Evolutionary conservation across 768 basidiomycete genomes (phyloP).

Genomic region (Lentinula sp.): DNA sequence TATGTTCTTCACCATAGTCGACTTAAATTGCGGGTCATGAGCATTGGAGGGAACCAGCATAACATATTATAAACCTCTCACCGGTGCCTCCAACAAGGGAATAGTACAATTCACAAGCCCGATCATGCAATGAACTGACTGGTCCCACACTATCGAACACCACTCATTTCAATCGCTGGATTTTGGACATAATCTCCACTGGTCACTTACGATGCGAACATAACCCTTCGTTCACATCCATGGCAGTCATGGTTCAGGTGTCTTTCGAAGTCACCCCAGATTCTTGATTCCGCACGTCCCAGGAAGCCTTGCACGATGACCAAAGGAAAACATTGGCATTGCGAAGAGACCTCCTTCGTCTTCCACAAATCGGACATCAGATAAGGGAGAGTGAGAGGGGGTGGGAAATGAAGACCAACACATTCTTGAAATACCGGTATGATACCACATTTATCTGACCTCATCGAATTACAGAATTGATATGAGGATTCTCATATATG

Average conservation of each 20-base stretch:
- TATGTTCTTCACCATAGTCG: constrained; percentile 41
- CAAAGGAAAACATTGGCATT: constrained; percentile 21
- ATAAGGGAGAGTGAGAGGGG: neutral
- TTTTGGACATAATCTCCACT: neutral
- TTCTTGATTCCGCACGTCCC: constrained; percentile 24
- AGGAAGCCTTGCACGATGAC: constrained; percentile 47
- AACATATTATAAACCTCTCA: constrained; percentile 8
- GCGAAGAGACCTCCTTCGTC: neutral
- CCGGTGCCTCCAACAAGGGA: constrained; percentile 38
- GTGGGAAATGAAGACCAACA: neutral
- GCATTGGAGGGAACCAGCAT: neutral
- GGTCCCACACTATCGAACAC: constrained; percentile 33
- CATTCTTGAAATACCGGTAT: no score
- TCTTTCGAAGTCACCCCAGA: constrained; percentile 34
- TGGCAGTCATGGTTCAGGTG: constrained; percentile 21
- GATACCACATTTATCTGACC: no score
- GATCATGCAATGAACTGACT: constrained; percentile 46
- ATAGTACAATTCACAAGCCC: constrained; percentile 47
- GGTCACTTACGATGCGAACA: constrained; percentile 15
- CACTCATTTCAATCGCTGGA: neutral
- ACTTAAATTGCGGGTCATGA: constrained; percentile 18
- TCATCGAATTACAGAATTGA: no score
- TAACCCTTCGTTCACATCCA: constrained; percentile 13
- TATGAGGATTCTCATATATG: no score
- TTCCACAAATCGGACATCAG: neutral